Percentiles rank a stretch among this genome's conserved stretches.
Evolutionary conservation across 2,329 filamentous ascomycete genomes (phyloP).

Genomic region (Venturia pyrina): DNA sequence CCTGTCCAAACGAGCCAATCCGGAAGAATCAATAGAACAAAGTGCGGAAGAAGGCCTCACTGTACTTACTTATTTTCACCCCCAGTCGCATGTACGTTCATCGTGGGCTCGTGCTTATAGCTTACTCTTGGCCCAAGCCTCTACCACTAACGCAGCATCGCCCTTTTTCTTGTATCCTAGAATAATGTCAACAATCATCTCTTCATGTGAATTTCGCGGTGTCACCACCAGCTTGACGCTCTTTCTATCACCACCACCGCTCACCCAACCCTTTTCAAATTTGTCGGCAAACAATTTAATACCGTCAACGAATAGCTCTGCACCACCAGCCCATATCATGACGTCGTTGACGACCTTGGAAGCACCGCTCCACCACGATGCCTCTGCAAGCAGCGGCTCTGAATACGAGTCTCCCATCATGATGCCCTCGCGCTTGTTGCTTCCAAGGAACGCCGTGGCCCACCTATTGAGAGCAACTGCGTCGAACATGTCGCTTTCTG

Average conservation of each 20-base stretch:
- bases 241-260: constrained; percentile 14
- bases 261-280: constrained; percentile 30
- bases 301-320: constrained; percentile 21
- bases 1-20: too few species aligned
- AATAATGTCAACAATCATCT: constrained; percentile 4
- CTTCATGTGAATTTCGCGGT: constrained; percentile 5
- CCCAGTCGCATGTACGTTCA: background rate
- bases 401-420: constrained; percentile 9
- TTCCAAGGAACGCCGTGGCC: constrained; percentile 5
- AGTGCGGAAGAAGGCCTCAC: background rate
- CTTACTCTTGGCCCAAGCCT: constrained; percentile 10
- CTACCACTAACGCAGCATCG: constrained; percentile 4
- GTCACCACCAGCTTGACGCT: background rate
- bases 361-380: constrained; percentile 44
- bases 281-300: constrained; percentile 42
- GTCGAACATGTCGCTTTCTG: constrained; percentile 10
- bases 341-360: constrained; percentile 34
- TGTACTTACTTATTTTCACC: background rate
- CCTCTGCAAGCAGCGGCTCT: constrained; percentile 7
- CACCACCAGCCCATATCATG: constrained; percentile 43
- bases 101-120: background rate
- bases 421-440: background rate
- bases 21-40: too few species aligned
- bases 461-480: background rate
- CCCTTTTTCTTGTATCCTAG: constrained; percentile 12